Evolutionary conservation across 441 rosid genomes (phyloP).

Genomic region (Euphorbia celastroides): DNA sequence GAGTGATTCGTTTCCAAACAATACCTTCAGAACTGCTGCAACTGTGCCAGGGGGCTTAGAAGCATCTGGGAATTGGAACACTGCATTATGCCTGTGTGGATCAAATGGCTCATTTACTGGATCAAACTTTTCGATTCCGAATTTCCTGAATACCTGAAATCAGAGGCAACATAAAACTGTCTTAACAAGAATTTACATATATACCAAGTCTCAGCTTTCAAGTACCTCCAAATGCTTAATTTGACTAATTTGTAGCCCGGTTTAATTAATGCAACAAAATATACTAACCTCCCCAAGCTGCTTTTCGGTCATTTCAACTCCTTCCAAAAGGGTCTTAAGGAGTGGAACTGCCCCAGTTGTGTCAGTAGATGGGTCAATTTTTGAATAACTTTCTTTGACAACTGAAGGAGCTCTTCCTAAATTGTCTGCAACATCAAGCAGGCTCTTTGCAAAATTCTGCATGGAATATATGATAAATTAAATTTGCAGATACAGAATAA

Average conservation of each 20-base stretch:
- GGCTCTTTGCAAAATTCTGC: slow-evolving; percentile 77
- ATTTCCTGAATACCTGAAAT: slow-evolving; percentile 68
- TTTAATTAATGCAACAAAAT: not conserved
- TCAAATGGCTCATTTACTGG: slow-evolving; percentile 82
- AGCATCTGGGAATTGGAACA: slow-evolving; percentile 68
- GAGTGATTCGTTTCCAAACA: too few species aligned
- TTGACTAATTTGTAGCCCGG: not conserved
- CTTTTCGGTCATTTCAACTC: slow-evolving; percentile 98
- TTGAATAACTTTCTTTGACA: slow-evolving; percentile 69
- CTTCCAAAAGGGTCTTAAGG: slow-evolving; percentile 73
- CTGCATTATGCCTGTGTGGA: slow-evolving; percentile 84
- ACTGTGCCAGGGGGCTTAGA: slow-evolving; percentile 89
- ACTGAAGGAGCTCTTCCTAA: slow-evolving; percentile 84
- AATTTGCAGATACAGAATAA: slow-evolving; percentile 6
- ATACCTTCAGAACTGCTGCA: slow-evolving; percentile 89
- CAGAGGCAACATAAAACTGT: slow-evolving; percentile 4
- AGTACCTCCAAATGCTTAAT: slow-evolving; percentile 3
- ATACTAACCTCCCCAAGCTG: slow-evolving; percentile 67
- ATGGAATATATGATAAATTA: slow-evolving; percentile 5
- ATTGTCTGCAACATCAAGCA: slow-evolving; percentile 92
- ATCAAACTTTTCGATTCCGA: slow-evolving; percentile 67
- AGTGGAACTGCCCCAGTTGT: slow-evolving; percentile 59
- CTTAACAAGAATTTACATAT: slow-evolving; percentile 10
- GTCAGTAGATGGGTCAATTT: slow-evolving; percentile 62
- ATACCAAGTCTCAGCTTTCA: not conserved